Conservation (phyloP, 2,329 filamentous ascomycete species). For the Dryadomyces sulphureus region DNA sequence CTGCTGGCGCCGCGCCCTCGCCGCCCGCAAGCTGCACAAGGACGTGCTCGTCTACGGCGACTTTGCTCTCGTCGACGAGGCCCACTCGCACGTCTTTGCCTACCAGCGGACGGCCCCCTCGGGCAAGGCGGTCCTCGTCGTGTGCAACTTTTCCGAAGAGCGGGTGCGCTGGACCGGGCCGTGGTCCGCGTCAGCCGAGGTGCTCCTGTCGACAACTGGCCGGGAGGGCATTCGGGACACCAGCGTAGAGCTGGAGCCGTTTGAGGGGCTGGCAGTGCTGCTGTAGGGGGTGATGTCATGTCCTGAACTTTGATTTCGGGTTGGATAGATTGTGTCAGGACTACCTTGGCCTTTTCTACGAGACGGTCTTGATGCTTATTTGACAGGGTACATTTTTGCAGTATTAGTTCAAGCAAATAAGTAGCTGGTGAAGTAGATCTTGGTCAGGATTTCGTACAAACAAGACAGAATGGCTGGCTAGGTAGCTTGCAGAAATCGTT, state of each 20-base stretch:
- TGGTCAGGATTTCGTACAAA: too few relatives aligned
- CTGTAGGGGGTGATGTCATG: neutral
- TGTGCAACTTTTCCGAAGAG: constrained; percentile 1
- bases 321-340: too few relatives aligned
- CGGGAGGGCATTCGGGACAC: neutral
- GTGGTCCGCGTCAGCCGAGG: neutral
- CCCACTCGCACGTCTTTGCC: constrained; percentile 1
- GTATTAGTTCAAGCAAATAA: too few relatives aligned
- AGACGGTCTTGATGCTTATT: too few relatives aligned
- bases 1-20: constrained; percentile 1
- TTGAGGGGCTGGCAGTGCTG: neutral
- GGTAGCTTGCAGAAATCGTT: too few relatives aligned
- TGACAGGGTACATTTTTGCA: too few relatives aligned
- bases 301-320: too few relatives aligned
- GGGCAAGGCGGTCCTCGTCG: neutral
- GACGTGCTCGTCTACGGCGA: constrained; percentile 4
- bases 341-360: too few relatives aligned
- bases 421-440: too few relatives aligned
- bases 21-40: constrained; percentile 1
- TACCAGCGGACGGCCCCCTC: neutral
- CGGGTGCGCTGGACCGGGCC: neutral
- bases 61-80: constrained; percentile 2
- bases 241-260: neutral
- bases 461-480: too few relatives aligned
- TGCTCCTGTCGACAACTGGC: neutral